Base-by-base conservation (phyloP, 2,329 filamentous ascomycete genomes). In the Fusarium ramigenum region DNA sequence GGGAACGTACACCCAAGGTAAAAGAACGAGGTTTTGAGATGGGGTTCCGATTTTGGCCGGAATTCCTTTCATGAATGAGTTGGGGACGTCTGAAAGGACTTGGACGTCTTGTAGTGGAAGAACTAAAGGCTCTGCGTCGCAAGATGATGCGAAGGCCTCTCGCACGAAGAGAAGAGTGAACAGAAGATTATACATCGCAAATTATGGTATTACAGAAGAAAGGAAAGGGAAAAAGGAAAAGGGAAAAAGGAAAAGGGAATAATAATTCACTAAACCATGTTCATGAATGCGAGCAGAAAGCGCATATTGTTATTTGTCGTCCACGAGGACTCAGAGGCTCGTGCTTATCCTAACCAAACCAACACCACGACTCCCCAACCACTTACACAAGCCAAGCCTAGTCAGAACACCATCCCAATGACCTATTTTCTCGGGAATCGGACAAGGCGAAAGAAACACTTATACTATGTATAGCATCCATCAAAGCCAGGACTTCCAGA, bases 1-100 rank as follows among this genome's bases (percentile, higher is more conserved):
- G 16, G 19, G 4, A 18, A 76, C 80, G 11, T 73, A 81, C 79
- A 77, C 66, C 79, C 79, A 82, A 21, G 79, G 79, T 4, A 81
- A 37, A 34, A 82, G 43, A 3, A 81, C 73, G 16, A 82, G 60
- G 30, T 73, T 57, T 21, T 82, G 79, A 7, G 67, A 34, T 0
- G 79, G 78, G 9, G 77, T 75, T 5, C 80, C 79, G 9, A 82
- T 34, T 36, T 74, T 66, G 1, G 74, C 72, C 0, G 72, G 47
- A 7, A 81, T 75, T 1, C 80, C 79, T 58, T 64, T 77, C 76
- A 81, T 79, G 21, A 73, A 61, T 0, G 80, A 81, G 43, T 75
- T 60, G 6, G 57, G n/a, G 2, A 79, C 70, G 1, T 69, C 58
- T 11, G 77, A 59, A 4, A 75, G 54, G 30, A 80, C 74, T 49